phyloP scores from a whole-genome alignment of 257 asterid genomes.

The Nicotiana benthamiana region DNA sequence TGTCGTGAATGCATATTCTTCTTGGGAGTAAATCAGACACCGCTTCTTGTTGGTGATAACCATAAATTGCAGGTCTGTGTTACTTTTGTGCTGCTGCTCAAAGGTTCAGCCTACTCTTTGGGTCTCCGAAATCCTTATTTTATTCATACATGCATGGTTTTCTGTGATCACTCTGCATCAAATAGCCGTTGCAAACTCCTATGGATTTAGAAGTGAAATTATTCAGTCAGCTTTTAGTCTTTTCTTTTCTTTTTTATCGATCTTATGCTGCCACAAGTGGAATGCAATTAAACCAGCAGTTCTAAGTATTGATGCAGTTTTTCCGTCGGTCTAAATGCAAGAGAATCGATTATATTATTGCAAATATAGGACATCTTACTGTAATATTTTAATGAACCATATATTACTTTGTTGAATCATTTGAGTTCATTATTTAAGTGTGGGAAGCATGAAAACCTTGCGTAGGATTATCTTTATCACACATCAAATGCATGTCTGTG shows the following conservation, averaged over 20 bases:
- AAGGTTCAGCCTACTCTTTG: neutral
- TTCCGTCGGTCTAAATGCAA: neutral
- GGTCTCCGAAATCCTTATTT: neutral
- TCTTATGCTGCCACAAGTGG: neutral
- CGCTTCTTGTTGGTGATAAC: slow-evolving; percentile 94
- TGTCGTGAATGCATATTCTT: slow-evolving; percentile 95
- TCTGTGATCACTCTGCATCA: neutral
- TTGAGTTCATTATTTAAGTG: neutral
- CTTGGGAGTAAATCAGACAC: slow-evolving; percentile 86
- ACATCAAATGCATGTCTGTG: neutral
- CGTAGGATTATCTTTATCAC: neutral
- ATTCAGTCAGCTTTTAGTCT: neutral
- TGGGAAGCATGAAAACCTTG: neutral
- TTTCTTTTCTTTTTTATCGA: neutral
- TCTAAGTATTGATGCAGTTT: neutral
- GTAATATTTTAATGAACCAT: neutral
- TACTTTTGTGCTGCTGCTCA: neutral
- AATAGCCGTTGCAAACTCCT: neutral
- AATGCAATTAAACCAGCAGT: neutral
- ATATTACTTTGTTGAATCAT: neutral
- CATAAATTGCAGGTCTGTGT: slow-evolving; percentile 82
- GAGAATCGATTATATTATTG: neutral
- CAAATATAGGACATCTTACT: neutral
- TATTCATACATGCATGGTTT: neutral
- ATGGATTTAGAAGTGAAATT: neutral